Base-by-base conservation (phyloP, 148 eudicot genomes). In the Beta vulgaris region DNA sequence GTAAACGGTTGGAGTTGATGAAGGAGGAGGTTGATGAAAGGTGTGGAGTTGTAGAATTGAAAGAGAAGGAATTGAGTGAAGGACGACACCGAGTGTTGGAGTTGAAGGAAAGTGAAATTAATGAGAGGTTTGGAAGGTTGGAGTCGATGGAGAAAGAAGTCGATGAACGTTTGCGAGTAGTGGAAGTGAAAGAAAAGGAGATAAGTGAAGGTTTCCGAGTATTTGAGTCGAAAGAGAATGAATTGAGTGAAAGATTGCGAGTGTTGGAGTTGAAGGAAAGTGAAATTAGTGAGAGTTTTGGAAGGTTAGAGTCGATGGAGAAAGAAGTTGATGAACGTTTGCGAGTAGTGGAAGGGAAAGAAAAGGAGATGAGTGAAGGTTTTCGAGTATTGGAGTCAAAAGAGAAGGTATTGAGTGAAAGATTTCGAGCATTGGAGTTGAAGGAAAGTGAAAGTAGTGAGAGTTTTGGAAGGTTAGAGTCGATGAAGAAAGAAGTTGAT, bases 21-120 rank as follows among this genome's bases (percentile, higher is more conserved):
- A 26, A 42, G 54, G n/a, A 29, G 37, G 35, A 49, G 25, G 21
- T 32, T 71, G 42, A 19, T 19, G 40, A 71, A 21, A 16, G 58
- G 18, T 3, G 28, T 25, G 34, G 64, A 72, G 35, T 9, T 34
- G 2, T 71, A 26, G 74, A 0, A 15, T 12, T 35, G 65, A 40
- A 37, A 28, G 53, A 73, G 54, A 73, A 16, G 51, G 19, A 14
- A 25, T 0, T 72, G 49, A 9, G 37, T 14, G 21, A 57, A 60
- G 68, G 59, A 40, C 23, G 69, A 43, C 43, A 66, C 29, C 37
- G 39, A 36, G 65, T 35, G 19, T 6, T 72, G 5, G 34, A 12
- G 18, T 28, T 31, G 74, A 77, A 51, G 9, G 74, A 69, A 74
- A 46, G 36, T 49, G 74, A 69, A 13, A 10, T 55, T 34, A 34